Conservation (phyloP, 2,329 filamentous ascomycete genomes). For the Chaetomium olivaceum region DNA sequence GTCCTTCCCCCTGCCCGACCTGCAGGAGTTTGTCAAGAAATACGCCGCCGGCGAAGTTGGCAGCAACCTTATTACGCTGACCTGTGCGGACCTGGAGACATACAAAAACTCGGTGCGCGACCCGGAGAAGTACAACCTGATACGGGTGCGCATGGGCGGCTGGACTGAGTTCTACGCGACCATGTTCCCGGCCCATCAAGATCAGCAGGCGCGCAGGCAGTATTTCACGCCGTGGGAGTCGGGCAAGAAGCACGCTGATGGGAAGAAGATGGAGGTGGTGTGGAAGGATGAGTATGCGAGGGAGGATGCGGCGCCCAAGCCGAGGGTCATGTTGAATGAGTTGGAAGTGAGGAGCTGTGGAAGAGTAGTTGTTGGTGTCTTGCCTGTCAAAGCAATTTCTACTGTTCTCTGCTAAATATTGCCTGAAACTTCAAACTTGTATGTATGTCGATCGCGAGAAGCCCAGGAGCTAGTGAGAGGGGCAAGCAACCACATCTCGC, state of each 20-base stretch:
- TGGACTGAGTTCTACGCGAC: constrained; percentile 5
- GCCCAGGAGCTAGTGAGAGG: too few relatives aligned
- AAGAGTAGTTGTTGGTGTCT: too few relatives aligned
- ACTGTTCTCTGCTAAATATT: too few relatives aligned
- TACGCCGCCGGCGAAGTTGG: neutral
- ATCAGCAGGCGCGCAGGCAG: neutral
- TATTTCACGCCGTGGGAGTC: neutral
- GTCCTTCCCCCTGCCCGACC: neutral
- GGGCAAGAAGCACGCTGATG: neutral
- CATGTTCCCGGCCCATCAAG: constrained; percentile 1
- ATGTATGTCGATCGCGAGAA: neutral
- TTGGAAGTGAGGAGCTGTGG: neutral
- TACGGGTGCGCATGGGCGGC: neutral
- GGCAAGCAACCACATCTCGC: too few relatives aligned
- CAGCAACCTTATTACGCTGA: neutral
- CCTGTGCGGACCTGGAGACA: neutral
- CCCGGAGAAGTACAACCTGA: neutral
- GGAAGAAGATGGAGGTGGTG: neutral
- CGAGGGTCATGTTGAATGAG: neutral
- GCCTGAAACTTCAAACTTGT: too few relatives aligned
- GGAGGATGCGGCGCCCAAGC: neutral
- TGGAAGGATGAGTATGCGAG: neutral
- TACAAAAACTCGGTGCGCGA: neutral
- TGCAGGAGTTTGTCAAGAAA: neutral
- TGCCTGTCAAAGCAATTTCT: too few relatives aligned